Percentiles rank a stretch among this genome's conserved stretches.
These are phyloP conservation scores for Ciborinia camelliae DNA, from an alignment of 2,329 filamentous ascomycete genomes.

Conservation along the genomic window DNA sequence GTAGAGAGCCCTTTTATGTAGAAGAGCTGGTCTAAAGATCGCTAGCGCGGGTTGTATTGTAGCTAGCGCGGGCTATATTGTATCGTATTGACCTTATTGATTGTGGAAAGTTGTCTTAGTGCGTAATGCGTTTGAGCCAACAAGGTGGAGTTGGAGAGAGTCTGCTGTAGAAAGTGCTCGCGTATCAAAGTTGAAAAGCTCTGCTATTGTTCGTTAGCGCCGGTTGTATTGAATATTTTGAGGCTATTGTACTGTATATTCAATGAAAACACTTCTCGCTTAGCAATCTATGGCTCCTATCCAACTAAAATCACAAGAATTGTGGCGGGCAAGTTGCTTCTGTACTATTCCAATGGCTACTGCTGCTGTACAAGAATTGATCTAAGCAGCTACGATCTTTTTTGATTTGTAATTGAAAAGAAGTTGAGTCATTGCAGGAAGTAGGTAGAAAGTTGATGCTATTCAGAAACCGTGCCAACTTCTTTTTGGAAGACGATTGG, in stretches of 20 bases:
- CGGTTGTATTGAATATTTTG: neutral
- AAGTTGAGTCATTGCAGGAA: neutral
- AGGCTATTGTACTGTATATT: neutral
- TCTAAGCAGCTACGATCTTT: no score
- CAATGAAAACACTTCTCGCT: neutral
- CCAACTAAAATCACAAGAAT: neutral
- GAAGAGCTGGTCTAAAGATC: neutral
- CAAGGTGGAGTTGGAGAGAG: neutral
- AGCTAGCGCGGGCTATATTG: neutral
- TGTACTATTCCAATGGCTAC: neutral
- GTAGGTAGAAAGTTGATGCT: neutral
- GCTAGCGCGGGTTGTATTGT: neutral
- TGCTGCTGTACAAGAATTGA: neutral
- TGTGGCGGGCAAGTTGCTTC: neutral
- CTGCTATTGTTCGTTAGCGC: neutral
- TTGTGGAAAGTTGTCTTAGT: neutral
- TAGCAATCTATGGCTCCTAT: neutral
- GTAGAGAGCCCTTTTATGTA: neutral
- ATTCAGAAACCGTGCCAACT: no score
- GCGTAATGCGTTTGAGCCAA: neutral
- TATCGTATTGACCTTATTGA: neutral
- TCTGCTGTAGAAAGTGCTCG: neutral
- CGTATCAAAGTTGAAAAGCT: neutral
- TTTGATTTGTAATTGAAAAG: neutral
- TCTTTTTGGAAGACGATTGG: neutral